Evolutionary conservation across 1,284 basidiomycete genomes (phyloP), one percentile per base, ranked within the genome.

Genomic region (Vanrija sp.): DNA sequence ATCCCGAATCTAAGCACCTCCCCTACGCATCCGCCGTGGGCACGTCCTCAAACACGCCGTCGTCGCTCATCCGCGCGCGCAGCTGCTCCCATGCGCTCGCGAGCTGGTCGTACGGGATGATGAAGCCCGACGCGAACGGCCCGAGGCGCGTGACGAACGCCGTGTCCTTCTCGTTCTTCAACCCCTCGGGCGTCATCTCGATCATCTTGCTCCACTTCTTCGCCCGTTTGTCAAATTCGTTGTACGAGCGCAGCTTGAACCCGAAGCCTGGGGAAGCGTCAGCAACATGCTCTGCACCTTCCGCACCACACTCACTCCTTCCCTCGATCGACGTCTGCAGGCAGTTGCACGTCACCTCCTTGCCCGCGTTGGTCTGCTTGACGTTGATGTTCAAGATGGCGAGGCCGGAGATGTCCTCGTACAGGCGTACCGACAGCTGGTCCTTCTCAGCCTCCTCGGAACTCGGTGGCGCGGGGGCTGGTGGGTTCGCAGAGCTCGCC

Each of bases 401-500:
- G 10, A 76, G 52, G 25, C 72, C 64, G 4, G 69, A 71, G 38
- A 75, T 35, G 46, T 76, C 73, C 53, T 75, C 73, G 54, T 75
- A 76, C 19, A 75, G 62, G 36, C 61, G 53, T 16, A 76, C 31
- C 16, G 54, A 47, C 4, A 36, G 36, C 14, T 44, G 24, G 44
- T 58, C 47, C 42, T 51, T 51, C 24, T 54, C 56, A n/a, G 45
- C 42, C 25, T 45, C 43, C 14, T 51, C 52, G 3, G 14, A 25
- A 4, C 38, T 22, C 2, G 39, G 37, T 3, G 47, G 25, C 8
- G 35, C 42, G 6, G 36, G 10, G 0, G 36, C n/a, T 4, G 43
- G 19, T 1, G 53, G 24, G 31, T 31, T 31, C 31, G 12, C 31
- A 12, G 57, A 47, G 3, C 47, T 49, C 10, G 45, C 15, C n/a